These are phyloP conservation scores for Daldinia decipiens DNA, from an alignment of 495 filamentous ascomycete species.

Conservation along the genomic window DNA sequence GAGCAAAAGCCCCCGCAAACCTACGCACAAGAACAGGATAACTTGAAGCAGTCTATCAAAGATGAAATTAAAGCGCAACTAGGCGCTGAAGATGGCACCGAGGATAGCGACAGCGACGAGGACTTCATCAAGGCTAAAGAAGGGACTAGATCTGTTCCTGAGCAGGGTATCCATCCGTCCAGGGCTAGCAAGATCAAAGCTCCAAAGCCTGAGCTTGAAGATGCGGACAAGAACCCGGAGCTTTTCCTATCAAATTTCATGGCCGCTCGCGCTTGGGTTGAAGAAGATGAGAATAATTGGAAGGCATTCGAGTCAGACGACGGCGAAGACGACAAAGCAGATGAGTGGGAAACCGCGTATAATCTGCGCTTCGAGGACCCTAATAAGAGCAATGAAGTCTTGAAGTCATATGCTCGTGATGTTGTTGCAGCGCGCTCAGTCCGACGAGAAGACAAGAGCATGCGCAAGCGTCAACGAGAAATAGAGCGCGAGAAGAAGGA, in stretches of 20 bases:
- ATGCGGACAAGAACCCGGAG: constrained; percentile 90
- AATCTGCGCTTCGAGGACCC: constrained; percentile 97
- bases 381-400: constrained; percentile 78
- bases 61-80: constrained; percentile 78
- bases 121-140: constrained; percentile 72
- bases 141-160: constrained; percentile 35
- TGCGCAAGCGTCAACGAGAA: constrained; percentile 79
- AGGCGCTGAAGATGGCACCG: constrained; percentile 56
- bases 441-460: constrained; percentile 79
- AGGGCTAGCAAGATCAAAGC: constrained; percentile 59
- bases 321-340: constrained; percentile 81
- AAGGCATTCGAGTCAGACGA: constrained; percentile 92
- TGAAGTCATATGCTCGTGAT: constrained; percentile 89
- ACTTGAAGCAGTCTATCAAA: constrained; percentile 78
- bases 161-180: constrained; percentile 58
- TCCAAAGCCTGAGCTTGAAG: constrained; percentile 71
- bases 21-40: constrained; percentile 86
- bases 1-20: constrained; percentile 67
- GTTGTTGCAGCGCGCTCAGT: constrained; percentile 81
- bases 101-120: constrained; percentile 72
- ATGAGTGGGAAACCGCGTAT: constrained; percentile 91
- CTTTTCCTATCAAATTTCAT: constrained; percentile 90
- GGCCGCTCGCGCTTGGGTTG: constrained; percentile 86
- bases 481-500: constrained; percentile 79
- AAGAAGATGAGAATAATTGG: constrained; percentile 65